Evolutionary conservation across 2,329 filamentous ascomycete species (phyloP), one percentile per base, ranked within the genome.

Genomic region (Colletotrichum siamense): DNA sequence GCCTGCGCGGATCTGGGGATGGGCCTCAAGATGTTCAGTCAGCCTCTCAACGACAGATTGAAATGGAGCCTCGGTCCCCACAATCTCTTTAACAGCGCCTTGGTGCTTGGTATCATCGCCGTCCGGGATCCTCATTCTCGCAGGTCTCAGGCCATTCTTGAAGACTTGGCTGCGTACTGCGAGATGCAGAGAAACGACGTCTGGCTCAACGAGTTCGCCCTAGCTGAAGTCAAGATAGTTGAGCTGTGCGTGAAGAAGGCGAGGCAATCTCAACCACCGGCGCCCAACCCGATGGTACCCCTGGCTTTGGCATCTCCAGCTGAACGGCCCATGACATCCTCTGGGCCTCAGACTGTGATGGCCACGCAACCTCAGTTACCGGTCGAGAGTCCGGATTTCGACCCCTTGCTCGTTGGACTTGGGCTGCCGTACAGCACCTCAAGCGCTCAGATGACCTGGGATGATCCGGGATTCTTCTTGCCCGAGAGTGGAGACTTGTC

Each of bases 81-180:
- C 39, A 83, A 86, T 49, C 81, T 87, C 8, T 87, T 86, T 79
- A 87, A 87, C 75, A 86, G 85, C 73, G 86, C 85, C 3, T 75
- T 87, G 32, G 84, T 84, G 3, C 78, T 84, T 26, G 82, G 79
- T n/a, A 77, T 84, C 44, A 77, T 84, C 16, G 82, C 75, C 8
- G 82, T 82, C 22, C 79, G 78, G 5, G 79, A 86, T 39, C 84
- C 84, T 6, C 77, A 80, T 32, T 79, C 81, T 5, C 69, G 78
- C 7, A 77, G 80, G 8, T 80, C 83, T 7, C 78, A 80, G 28
- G 84, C 82, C 2, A 84, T 86, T 3, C 73, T 86, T 9, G 82
- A 85, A 36, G 85, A 87, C 67, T 80, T 87, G 0, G 78, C 81
- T 8, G 84, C 85, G 1, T 87, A 86, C 77, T 87, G 86, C 72